Base-by-base conservation (phyloP, 495 filamentous ascomycete genomes). In the Xylaria scruposa region DNA sequence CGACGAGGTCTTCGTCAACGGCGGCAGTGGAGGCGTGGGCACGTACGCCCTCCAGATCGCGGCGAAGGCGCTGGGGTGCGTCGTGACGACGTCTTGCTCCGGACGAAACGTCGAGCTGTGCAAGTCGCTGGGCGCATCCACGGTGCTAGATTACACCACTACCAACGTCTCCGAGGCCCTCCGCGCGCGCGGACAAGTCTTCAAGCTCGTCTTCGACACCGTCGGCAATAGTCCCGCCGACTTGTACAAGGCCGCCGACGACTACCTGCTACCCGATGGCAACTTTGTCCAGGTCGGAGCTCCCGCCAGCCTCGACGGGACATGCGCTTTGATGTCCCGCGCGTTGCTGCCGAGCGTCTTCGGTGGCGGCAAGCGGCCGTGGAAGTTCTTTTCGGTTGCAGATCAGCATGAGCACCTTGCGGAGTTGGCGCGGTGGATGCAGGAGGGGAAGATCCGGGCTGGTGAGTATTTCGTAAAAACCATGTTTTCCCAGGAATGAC, bases 121-220 rank as follows among this genome's bases (percentile, higher is more conserved):
- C 73, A 81, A 81, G 44, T 77, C 77, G 15, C 78, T 93, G 1
- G 91, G 91, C 0, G 91, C 91, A 4, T 90, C 93, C 73, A 86
- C 90, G 67, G 83, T 92, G 3, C 83, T 94, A 53, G 90, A 94
- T 75, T 94, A 94, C 75, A 89, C 85, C n/a, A 75, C 79, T 1
- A 81, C 92, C 1, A 73, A 85, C 51, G 76, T 82, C 10, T 79
- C 72, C 9, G 76, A 82, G 15, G 81, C 73, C 13, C 73, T 93
- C 15, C 83, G 83, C 76, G 74, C 75, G 3, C 81, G 83, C 49
- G 89, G 88, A 0, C 78, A 80, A 19, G 78, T 87, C 7, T 93
- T 88, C 79, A 77, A 84, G 69, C 82, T 88, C 44, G 83, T 86
- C 0, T 79, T 93, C 36, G 92, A 93, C 78, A 89, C 91, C 80